Evolutionary conservation across 139 green algal genomes (phyloP).

Genomic region (Gonium pectorale): DNA sequence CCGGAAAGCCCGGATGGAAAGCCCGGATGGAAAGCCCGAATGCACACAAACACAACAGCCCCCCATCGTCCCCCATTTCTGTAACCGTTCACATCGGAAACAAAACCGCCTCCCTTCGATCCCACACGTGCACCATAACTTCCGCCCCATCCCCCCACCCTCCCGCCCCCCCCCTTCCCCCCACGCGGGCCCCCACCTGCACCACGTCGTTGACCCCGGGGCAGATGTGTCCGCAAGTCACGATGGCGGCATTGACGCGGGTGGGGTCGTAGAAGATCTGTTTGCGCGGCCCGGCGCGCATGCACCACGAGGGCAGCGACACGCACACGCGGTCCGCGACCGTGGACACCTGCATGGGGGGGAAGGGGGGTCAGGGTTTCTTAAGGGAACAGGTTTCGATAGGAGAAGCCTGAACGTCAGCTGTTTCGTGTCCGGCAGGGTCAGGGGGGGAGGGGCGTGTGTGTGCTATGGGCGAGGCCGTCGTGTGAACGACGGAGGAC

Average conservation of each 20-base stretch:
- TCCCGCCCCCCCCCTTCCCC: background rate
- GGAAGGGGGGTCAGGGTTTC: background rate
- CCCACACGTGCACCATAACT: background rate
- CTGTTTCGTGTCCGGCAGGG: too few relatives aligned
- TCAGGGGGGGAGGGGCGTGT: too few relatives aligned
- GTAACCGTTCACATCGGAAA: too few relatives aligned
- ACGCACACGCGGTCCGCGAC: slow-evolving; percentile 69
- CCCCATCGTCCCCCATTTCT: too few relatives aligned
- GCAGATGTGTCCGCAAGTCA: slow-evolving; percentile 90
- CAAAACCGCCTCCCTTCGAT: too few relatives aligned
- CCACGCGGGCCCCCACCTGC: slow-evolving; percentile 57
- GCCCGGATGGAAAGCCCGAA: too few relatives aligned
- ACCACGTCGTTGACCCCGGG: slow-evolving; percentile 96
- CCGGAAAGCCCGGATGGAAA: too few relatives aligned
- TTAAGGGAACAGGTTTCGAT: too few relatives aligned
- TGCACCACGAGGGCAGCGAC: slow-evolving; percentile 74
- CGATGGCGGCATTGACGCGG: slow-evolving; percentile 74
- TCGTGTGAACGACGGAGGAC: too few relatives aligned
- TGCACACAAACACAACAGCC: too few relatives aligned
- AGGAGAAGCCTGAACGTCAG: too few relatives aligned
- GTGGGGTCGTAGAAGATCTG: slow-evolving; percentile 78
- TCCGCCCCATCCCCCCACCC: background rate
- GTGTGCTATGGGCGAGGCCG: too few relatives aligned
- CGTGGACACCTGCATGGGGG: slow-evolving; percentile 1
- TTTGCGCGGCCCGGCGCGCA: slow-evolving; percentile 76